Percentiles rank a stretch among this genome's conserved stretches.
Evolutionary conservation across 345 rosid species (phyloP).

Genomic region (Diplotaxis tenuifolia): DNA sequence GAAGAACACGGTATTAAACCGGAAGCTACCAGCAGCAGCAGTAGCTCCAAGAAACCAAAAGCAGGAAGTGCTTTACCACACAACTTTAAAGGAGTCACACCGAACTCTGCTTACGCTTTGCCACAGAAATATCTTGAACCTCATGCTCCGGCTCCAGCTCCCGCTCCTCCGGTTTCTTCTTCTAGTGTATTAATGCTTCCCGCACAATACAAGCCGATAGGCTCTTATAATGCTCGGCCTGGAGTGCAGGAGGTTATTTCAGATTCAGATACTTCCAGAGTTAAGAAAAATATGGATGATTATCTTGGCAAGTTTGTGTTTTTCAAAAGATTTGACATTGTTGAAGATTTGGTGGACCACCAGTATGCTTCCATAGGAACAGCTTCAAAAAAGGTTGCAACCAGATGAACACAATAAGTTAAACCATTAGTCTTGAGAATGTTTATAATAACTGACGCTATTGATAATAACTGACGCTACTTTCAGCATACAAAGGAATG

Average conservation of each 20-base stretch:
- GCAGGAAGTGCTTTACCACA: conserved; percentile 24
- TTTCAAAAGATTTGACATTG: conserved; percentile 79
- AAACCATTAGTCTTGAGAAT: not conserved
- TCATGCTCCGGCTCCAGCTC: conserved; percentile 10
- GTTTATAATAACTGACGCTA: not conserved
- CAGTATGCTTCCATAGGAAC: conserved; percentile 41
- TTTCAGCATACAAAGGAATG: conserved; percentile 60
- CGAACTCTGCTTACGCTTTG: conserved; percentile 26
- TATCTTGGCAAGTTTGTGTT: conserved; percentile 46
- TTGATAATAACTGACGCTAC: conserved; percentile 10
- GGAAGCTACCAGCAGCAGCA: conserved; percentile 13
- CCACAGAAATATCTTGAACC: conserved; percentile 28
- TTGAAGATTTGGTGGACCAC: conserved; percentile 73
- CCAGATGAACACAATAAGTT: conserved; percentile 18
- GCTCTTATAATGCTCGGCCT: not conserved
- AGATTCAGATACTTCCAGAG: conserved; percentile 28
- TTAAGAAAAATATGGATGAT: conserved; percentile 43
- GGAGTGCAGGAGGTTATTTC: conserved; percentile 13
- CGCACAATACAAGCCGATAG: not conserved
- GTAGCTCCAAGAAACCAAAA: conserved; percentile 17
- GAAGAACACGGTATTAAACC: not conserved
- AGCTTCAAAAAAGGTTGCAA: conserved; percentile 52
- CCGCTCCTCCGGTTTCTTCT: conserved; percentile 10
- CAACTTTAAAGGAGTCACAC: conserved; percentile 22
- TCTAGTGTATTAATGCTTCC: conserved; percentile 16